A percentile compares a stretch with the other conserved stretches of the same genome.
phyloP scores from a whole-genome alignment of 2,329 filamentous ascomycete genomes.

The Pseudopyricularia javanii region DNA sequence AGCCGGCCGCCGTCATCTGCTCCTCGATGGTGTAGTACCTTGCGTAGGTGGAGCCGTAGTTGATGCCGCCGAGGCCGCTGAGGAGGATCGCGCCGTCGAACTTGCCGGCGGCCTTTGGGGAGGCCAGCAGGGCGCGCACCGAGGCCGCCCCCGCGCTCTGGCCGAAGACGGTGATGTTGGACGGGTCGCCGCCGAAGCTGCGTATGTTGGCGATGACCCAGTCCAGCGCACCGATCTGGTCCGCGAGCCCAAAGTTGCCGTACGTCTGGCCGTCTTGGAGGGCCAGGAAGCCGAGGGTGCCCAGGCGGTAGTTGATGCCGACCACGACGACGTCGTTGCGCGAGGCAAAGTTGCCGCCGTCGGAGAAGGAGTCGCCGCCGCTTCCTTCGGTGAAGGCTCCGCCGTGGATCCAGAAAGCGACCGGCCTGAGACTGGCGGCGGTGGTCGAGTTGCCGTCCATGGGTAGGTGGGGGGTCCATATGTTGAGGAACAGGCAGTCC shows the following conservation, averaged over 20 bases:
- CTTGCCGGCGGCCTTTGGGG: conserved; percentile 30
- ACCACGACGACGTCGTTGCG: conserved; percentile 48
- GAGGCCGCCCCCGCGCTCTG: conserved; percentile 40
- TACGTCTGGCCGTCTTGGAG: conserved; percentile 30
- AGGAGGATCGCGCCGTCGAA: conserved; percentile 32
- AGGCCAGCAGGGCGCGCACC: conserved; percentile 36
- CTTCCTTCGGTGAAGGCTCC: conserved; percentile 41
- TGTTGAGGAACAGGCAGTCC: conserved; percentile 34
- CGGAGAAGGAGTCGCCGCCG: conserved; percentile 23
- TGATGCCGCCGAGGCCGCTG: conserved; percentile 27
- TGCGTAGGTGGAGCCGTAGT: conserved; percentile 45
- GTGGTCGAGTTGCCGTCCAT: conserved; percentile 8
- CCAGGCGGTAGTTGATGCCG: conserved; percentile 46
- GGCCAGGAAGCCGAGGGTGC: conserved; percentile 45
- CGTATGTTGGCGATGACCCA: conserved; percentile 38
- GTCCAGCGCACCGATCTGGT: conserved; percentile 34
- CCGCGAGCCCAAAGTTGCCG: conserved; percentile 35
- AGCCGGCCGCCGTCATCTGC: conserved; percentile 32
- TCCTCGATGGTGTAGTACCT: conserved; percentile 44
- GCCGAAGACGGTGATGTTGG: conserved; percentile 42
- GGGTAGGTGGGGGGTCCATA: conserved; percentile 28
- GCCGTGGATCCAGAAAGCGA: conserved; percentile 30
- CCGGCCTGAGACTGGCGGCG: conserved; percentile 17
- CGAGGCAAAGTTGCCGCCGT: conserved; percentile 44
- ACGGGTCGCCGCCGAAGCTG: conserved; percentile 43